These are phyloP conservation scores for Boletales sp. DNA, from an alignment of 768 basidiomycete species.

Conservation along the genomic window DNA sequence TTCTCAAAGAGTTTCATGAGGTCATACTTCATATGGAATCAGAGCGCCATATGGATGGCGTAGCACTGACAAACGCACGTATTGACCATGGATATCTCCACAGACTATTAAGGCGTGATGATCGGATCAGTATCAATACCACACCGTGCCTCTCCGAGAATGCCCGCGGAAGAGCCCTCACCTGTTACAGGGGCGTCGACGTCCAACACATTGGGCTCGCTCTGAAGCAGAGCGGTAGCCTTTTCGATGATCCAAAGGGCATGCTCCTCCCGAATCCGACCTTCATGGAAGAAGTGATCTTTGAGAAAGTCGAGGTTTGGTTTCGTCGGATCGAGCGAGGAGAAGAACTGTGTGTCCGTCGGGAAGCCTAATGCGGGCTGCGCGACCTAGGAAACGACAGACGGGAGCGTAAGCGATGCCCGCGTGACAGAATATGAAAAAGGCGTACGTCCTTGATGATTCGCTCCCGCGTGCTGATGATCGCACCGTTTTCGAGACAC, in stretches of 20 bases:
- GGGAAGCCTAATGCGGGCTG: conserved; percentile 62
- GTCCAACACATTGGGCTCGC: conserved; percentile 63
- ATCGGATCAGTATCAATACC: conserved; percentile 1
- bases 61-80: conserved; percentile 19
- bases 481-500: conserved; percentile 21
- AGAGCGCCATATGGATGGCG: conserved; percentile 2
- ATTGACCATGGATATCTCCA: conserved; percentile 22
- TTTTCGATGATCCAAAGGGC: conserved; percentile 64
- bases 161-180: conserved; percentile 24
- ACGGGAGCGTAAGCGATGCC: not conserved
- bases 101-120: conserved; percentile 9
- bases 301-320: conserved; percentile 72
- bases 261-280: conserved; percentile 61
- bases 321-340: conserved; percentile 56
- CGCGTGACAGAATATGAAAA: not conserved
- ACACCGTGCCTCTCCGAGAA: too few relatives aligned
- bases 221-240: conserved; percentile 50
- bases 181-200: conserved; percentile 74
- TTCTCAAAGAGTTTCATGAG: conserved; percentile 80
- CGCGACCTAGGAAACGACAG: conserved; percentile 48
- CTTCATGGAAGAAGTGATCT: conserved; percentile 75
- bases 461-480: conserved; percentile 25
- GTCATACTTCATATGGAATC: conserved; percentile 49
- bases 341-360: conserved; percentile 75
- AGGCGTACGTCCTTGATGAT: conserved; percentile 23